Base-by-base conservation (phyloP, 768 basidiomycete species). In the Amyloporia xantha region DNA sequence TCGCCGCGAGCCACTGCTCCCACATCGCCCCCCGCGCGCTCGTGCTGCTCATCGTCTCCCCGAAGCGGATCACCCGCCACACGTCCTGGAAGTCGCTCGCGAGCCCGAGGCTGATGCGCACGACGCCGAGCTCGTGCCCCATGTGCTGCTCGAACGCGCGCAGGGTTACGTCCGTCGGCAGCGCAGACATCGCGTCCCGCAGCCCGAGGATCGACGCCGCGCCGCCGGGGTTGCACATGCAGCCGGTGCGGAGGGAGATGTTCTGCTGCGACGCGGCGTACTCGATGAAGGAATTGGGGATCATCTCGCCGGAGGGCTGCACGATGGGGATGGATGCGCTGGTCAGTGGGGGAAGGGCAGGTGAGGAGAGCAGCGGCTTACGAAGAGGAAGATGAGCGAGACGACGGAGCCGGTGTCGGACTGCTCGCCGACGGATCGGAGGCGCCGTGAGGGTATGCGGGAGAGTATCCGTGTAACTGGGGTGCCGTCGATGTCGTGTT, bases 191-290 rank as follows among this genome's bases (percentile, higher is more conserved):
- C 49, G 81, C 73, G 17, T 75, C 70, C 50, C 80, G 67, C 25
- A 89, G 75, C 0, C 81, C 82, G 4, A 90, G 72, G 13, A 91
- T 66, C 4, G 84, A 77, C 1, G 86, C 80, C 0, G 87, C 85
- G 15, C 81, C 89, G 9, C 90, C 90, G 13, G 89, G 86, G 54
- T 91, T 92, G 61, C 90, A 92, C 79, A 91, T 83, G 63, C 89
- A 92, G 0, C 89, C 89, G 2, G 88, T 87, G 37, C 89, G 81
- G 26, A 91, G 66, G 15, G 87, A 89, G 49, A 91, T 82, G 44
- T 73, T 77, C 54, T 76, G 72, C 45, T 65, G 70, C 15, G 81
- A 73, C 12, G 87, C 86, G 1, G 82, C 73, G 55, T 82, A 71
- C 59, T 86, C 86, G 57, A 90, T 73, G 64, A 88, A 88, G 2